Evolutionary conservation across 257 asterid genomes (phyloP), one percentile per base, ranked within the genome.

Genomic region (Lantana camara): DNA sequence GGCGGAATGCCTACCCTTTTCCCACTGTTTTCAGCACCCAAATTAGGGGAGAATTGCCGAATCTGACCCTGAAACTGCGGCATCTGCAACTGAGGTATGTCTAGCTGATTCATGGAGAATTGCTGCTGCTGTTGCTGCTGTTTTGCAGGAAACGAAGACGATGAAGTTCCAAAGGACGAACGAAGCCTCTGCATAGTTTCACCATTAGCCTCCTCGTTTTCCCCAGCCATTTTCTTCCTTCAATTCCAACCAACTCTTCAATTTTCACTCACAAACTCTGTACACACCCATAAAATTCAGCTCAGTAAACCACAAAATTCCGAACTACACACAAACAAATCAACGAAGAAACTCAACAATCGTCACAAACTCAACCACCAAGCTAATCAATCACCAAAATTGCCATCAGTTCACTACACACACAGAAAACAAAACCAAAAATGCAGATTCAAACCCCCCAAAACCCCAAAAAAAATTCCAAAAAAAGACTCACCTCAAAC

Each of bases 1-100:
- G 88, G 86, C 27, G 90, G 95, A 41, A 77, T 75, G 16, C 95
- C 88, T 4, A 58, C 84, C 71, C 88, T 73, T 24, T 79, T 81
- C 51, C 68, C 30, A 66, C 75, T 60, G 35, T 65, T 74, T 47
- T 82, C 95, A 57, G 52, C 70, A 11, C 63, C 75, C 9, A 71
- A 72, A 73, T 76, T 73, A 0, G 90, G 86, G 1, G 86, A 42
- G 24, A 79, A 70, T 16, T 81, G 84, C 37, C 84, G 56, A 78
- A 67, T 70, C 69, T 77, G 84, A 32, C 73, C 73, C 0, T 77
- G 73, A 73, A 78, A 76, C 15, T 75, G 84, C 0, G 77, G 61
- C 17, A 73, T 47, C 60, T 60, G 73, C 7, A 80, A 51, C 56
- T 77, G 82, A 52, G 90, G 77, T 22, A 81, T 56, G 34, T 83